Percentiles rank a stretch among this genome's conserved stretches.
Evolutionary conservation across 768 basidiomycete species (phyloP).

Genomic region (Lactarius vividus): DNA sequence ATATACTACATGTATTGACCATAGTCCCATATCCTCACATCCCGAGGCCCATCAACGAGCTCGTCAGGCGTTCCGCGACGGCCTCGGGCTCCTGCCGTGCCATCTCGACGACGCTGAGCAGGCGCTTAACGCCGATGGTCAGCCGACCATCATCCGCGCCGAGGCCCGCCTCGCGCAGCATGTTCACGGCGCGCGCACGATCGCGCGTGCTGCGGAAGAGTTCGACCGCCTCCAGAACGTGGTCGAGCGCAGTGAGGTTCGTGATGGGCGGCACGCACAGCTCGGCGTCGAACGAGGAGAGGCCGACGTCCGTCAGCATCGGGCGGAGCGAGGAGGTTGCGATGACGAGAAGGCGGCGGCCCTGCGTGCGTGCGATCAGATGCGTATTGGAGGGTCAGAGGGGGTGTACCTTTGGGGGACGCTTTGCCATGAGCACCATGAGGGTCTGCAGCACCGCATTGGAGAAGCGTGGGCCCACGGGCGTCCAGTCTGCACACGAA

Average conservation of each 20-base stretch:
- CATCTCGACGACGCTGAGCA: slow-evolving; percentile 93
- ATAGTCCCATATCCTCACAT: slow-evolving; percentile 31
- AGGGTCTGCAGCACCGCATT: slow-evolving; percentile 90
- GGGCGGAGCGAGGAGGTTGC: slow-evolving; percentile 89
- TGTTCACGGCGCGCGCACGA: slow-evolving; percentile 53
- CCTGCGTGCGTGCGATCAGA: slow-evolving; percentile 38
- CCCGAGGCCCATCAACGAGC: slow-evolving; percentile 57
- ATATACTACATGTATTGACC: not conserved
- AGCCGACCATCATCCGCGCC: slow-evolving; percentile 46
- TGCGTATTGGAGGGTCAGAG: not conserved
- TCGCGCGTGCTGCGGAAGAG: slow-evolving; percentile 65
- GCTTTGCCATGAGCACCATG: slow-evolving; percentile 80
- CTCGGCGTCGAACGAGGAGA: slow-evolving; percentile 85
- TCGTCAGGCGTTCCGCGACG: slow-evolving; percentile 66
- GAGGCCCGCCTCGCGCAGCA: slow-evolving; percentile 76
- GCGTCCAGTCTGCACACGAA: slow-evolving; percentile 77
- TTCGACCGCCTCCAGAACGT: slow-evolving; percentile 73
- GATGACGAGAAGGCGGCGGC: slow-evolving; percentile 85
- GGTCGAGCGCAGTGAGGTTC: slow-evolving; percentile 65
- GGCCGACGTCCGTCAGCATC: slow-evolving; percentile 83
- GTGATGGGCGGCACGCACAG: slow-evolving; percentile 82
- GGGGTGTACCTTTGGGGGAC: slow-evolving; percentile 80
- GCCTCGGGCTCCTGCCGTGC: slow-evolving; percentile 91
- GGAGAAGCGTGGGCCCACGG: slow-evolving; percentile 95
- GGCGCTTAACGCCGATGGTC: slow-evolving; percentile 90